A percentile compares a stretch with the other conserved stretches of the same genome.
phyloP scores from a whole-genome alignment of 179 eudicot species.

The Corrigiola litoralis region DNA sequence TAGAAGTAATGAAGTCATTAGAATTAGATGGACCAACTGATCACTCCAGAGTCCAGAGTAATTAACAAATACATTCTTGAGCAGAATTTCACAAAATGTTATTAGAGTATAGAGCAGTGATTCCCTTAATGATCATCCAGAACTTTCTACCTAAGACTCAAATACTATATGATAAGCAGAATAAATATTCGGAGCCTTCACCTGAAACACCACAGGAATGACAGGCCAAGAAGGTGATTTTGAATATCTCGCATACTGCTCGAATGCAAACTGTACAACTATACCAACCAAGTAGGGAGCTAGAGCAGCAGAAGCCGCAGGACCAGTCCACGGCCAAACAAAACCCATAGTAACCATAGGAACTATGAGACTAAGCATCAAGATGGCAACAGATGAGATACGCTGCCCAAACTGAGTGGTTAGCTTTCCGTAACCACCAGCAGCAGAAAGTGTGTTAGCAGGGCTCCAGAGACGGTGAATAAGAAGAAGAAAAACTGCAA shows the following conservation, averaged over 20 bases:
- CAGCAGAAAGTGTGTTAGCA: conserved; percentile 29
- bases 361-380: conserved; percentile 80
- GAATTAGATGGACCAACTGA: no score
- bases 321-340: conserved; percentile 99
- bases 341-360: conserved; percentile 97
- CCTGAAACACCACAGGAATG: conserved; percentile 87
- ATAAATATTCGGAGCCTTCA: conserved; percentile 20
- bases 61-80: no score
- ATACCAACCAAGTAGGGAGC: conserved; percentile 98
- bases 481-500: conserved; percentile 66
- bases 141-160: neutral
- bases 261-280: conserved; percentile 86
- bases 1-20: no score
- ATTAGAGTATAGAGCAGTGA: no score
- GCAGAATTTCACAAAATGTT: no score
- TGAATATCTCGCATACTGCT: conserved; percentile 75
- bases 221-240: conserved; percentile 87
- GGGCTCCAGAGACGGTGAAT: conserved; percentile 62
- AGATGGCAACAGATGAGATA: conserved; percentile 68
- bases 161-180: neutral
- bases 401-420: conserved; percentile 55
- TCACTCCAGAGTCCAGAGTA: no score
- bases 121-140: neutral
- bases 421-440: conserved; percentile 28
- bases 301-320: conserved; percentile 97